Evolutionary conservation across 495 filamentous ascomycete species (phyloP), one percentile per base, ranked within the genome.

Genomic region (Lentithecium fluviatile): DNA sequence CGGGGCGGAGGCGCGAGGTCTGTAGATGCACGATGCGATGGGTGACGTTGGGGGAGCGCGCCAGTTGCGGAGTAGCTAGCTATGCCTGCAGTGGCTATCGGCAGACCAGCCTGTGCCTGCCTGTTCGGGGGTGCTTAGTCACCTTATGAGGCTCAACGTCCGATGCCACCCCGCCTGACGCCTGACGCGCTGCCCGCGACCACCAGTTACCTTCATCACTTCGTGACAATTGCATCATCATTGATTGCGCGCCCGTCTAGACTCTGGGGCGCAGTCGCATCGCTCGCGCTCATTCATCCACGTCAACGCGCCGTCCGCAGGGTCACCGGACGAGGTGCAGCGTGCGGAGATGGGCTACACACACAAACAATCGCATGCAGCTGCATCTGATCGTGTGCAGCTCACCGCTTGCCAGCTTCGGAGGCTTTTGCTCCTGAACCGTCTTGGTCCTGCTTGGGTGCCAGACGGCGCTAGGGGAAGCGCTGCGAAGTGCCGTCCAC

Each of bases 311-410:
- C 13, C 23, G 26, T 45, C 23, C 15, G n/a, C 49, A 40, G 42
- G 59, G 52, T 62, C 59, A 62, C 59, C 40, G 24, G 59, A 56
- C 51, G 26, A 13, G 5, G 26, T 42, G 15, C 50, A 19, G 32
- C n/a, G 13, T 8, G 24, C 4, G 52, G 52, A 63, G 60, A 51
- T 63, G 52, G 19, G 59, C 59, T 54, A 34, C 29, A 4, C 17
- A 21, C 38, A 3, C 13, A 20, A 32, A 55, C 17, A 6, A 32
- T 0, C 6, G 6, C 7, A 24, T 15, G n/a, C 24, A 15, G 21
- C 54, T 17, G 26, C n/a, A n/a, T n/a, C n/a, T n/a, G n/a, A n/a
- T n/a, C n/a, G n/a, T n/a, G n/a, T n/a, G n/a, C n/a, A n/a, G n/a
- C n/a, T n/a, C n/a, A n/a, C n/a, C n/a, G n/a, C n/a, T n/a, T n/a